Conservation (phyloP, 805 yeast species). For the Lachancea dasiensis region DNA sequence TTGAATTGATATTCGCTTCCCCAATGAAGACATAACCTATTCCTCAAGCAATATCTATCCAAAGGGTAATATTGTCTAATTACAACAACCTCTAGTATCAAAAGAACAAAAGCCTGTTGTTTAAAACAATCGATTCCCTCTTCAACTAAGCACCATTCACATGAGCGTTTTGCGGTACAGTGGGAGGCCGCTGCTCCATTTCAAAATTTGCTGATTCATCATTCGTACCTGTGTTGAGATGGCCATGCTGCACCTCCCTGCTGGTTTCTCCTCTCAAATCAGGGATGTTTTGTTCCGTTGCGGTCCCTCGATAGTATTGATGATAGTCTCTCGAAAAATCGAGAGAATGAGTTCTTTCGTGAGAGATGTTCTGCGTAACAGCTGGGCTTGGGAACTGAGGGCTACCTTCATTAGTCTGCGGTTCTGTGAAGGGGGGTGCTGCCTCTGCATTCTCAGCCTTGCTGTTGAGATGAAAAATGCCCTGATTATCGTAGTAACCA, state of each 20-base stretch:
- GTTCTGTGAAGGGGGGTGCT: conserved; percentile 21
- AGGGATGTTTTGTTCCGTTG: conserved; percentile 1
- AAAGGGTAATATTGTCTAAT: no score
- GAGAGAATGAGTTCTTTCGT: background rate
- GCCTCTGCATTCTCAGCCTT: conserved; percentile 29
- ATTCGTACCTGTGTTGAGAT: no score
- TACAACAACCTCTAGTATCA: no score
- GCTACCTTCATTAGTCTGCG: background rate
- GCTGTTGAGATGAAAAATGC: conserved; percentile 40
- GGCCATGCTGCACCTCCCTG: background rate
- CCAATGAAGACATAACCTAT: no score
- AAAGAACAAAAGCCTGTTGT: no score
- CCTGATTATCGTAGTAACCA: conserved; percentile 68
- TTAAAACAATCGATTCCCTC: no score
- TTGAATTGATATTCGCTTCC: no score
- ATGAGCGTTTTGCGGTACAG: background rate
- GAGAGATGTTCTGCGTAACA: background rate
- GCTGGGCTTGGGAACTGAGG: conserved; percentile 6
- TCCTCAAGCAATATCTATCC: no score
- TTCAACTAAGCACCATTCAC: no score
- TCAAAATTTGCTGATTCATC: background rate
- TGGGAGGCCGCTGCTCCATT: conserved; percentile 1
- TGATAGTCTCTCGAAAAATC: conserved; percentile 4
- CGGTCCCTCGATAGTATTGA: conserved; percentile 5
- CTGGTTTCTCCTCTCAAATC: background rate